Evolutionary conservation across 2,329 filamentous ascomycete genomes (phyloP), one percentile per base, ranked within the genome.

Genomic region (Escovopsis sp.): DNA sequence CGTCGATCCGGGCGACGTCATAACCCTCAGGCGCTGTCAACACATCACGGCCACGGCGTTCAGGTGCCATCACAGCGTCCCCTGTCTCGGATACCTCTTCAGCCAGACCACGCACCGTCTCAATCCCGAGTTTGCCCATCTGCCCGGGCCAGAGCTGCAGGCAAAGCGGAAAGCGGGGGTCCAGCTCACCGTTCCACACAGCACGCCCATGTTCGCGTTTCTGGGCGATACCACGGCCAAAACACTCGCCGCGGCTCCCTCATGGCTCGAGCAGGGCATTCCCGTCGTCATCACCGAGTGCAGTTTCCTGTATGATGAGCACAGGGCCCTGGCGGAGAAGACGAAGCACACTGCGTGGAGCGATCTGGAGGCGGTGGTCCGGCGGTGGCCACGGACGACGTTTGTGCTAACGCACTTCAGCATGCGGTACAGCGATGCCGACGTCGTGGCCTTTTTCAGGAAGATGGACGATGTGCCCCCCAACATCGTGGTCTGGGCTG

Each of bases 321-420:
- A 71, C 49, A 52, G 59, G 15, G 52, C 49, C 2, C 66, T 69
- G 53, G 66, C 67, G 1, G 58, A 54, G 9, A 62, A 61, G 53
- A 70, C 68, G 5, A 67, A 67, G 49, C 68, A 70, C 46, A 70
- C 67, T 0, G 51, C 61, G 26, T 71, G 67, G 67, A 48, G 48
- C 12, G 67, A 70, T 36, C 49, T 71, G 37, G 67, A 69, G 47
- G 54, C 51, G 12, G 62, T 70, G 4, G 55, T 70, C 18, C 53
- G 66, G 26, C 58, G 53, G 43, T 69, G 63, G 60, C 59, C 60
- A 1, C 43, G 43, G 36, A 69, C 66, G 8, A 65, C 57, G 4
- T 71, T 69, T 52, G 59, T 71, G 26, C 45, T 70, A 38, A 69
- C 54, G 48, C 67, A 70, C 49, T 70, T 70, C 44, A 70, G 66